phyloP scores from a whole-genome alignment of 1,284 basidiomycete species.

The Anthracocystis panici-leucophaei region DNA sequence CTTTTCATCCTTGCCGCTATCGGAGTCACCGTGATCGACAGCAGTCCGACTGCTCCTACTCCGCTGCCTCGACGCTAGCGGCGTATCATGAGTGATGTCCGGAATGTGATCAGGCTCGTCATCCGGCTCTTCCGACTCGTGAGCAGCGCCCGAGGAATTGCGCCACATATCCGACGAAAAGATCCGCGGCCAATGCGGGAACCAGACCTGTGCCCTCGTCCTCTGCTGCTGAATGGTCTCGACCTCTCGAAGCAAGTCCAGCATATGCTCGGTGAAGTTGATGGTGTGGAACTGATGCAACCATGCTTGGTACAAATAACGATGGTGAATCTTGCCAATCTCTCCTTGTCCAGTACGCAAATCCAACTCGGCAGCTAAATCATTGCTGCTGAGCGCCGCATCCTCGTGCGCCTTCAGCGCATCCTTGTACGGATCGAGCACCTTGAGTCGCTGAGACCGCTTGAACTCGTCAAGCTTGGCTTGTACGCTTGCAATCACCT shows the following conservation, averaged over 20 bases:
- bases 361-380: constrained; percentile 33
- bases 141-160: constrained; percentile 18
- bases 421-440: constrained; percentile 75
- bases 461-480: constrained; percentile 73
- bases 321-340: constrained; percentile 63
- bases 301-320: constrained; percentile 75
- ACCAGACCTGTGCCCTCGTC: constrained; percentile 76
- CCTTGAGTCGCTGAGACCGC: constrained; percentile 73
- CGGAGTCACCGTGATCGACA: constrained; percentile 1
- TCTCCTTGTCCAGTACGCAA: constrained; percentile 35
- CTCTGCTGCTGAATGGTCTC: constrained; percentile 75
- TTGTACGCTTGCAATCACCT: constrained; percentile 71
- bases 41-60: constrained; percentile 32
- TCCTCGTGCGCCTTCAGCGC: constrained; percentile 26
- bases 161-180: constrained; percentile 73
- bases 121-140: constrained; percentile 38
- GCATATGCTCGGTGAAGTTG: constrained; percentile 42
- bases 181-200: constrained; percentile 73
- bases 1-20: not conserved
- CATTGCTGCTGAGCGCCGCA: constrained; percentile 8
- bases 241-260: constrained; percentile 75
- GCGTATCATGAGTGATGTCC: constrained; percentile 34
- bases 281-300: constrained; percentile 76
- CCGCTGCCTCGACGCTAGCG: constrained; percentile 23
- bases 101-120: constrained; percentile 49